phyloP scores from a whole-genome alignment of 768 basidiomycete species.

The Kwoniella heveanensis region DNA sequence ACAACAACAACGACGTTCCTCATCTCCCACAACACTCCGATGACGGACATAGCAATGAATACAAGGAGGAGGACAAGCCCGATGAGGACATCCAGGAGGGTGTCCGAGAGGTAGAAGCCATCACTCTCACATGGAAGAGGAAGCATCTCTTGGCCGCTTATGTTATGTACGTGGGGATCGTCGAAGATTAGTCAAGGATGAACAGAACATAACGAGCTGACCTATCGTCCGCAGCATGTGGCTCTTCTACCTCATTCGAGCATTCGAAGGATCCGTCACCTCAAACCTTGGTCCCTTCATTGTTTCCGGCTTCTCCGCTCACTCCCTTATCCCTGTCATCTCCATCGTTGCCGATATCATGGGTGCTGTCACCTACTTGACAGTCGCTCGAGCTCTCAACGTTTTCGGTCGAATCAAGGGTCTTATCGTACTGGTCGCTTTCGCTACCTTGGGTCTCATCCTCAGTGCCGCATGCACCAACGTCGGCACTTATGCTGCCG shows the following conservation, averaged over 20 bases:
- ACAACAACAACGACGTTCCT: neutral
- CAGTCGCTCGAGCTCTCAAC: constrained; percentile 38
- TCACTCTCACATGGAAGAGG: constrained; percentile 35
- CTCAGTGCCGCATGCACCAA: constrained; percentile 39
- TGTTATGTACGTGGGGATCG: constrained; percentile 21
- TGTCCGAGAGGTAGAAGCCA: constrained; percentile 29
- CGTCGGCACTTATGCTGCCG: constrained; percentile 43
- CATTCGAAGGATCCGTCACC: constrained; percentile 41
- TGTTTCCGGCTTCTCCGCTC: constrained; percentile 35
- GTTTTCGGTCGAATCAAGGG: constrained; percentile 38
- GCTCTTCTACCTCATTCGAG: constrained; percentile 39
- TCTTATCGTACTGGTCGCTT: constrained; percentile 20
- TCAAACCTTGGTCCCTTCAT: constrained; percentile 35
- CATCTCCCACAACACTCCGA: neutral
- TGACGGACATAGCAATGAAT: constrained; percentile 1
- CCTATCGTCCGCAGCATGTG: constrained; percentile 31
- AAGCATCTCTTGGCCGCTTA: constrained; percentile 25
- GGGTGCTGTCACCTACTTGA: constrained; percentile 38
- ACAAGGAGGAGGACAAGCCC: neutral
- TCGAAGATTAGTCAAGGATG: neutral
- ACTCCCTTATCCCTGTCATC: constrained; percentile 48
- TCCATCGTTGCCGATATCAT: constrained; percentile 35
- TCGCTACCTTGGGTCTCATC: constrained; percentile 43
- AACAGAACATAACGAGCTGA: neutral
- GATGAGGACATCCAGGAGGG: constrained; percentile 29